Evolutionary conservation across 257 asterid species (phyloP).

Genomic region (Gentiana straminea): DNA sequence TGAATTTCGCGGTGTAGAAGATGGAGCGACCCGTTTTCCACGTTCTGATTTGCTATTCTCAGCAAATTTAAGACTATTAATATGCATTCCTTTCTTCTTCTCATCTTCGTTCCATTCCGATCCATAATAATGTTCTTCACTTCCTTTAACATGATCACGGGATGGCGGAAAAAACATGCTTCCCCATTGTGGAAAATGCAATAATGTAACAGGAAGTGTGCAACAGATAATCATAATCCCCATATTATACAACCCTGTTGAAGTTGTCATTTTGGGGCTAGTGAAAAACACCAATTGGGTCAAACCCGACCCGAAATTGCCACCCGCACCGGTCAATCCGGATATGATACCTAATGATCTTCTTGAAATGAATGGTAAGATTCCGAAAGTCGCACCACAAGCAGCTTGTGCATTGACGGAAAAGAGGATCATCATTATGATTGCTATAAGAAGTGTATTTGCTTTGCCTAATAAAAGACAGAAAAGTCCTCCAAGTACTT

Average conservation of each 20-base stretch:
- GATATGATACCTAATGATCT: conserved; percentile 31
- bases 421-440: conserved; percentile 45
- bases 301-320: conserved; percentile 33
- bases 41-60: conserved; percentile 47
- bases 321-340: conserved; percentile 31
- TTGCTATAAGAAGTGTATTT: conserved; percentile 19
- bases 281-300: conserved; percentile 30
- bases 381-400: conserved; percentile 38
- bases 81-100: conserved; percentile 41
- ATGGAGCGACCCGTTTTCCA: conserved; percentile 32
- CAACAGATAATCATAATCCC: conserved; percentile 45
- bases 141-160: conserved; percentile 11
- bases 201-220: conserved; percentile 27
- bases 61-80: conserved; percentile 42
- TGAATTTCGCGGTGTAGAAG: conserved; percentile 20
- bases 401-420: conserved; percentile 44
- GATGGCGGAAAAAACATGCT: conserved; percentile 35
- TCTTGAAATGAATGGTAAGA: conserved; percentile 33
- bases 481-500: conserved; percentile 46
- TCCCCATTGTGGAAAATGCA: conserved; percentile 46
- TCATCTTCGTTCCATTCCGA: conserved; percentile 28
- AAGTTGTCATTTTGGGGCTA: conserved; percentile 17
- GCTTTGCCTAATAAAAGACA: conserved; percentile 41
- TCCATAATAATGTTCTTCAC: conserved; percentile 24
- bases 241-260: conserved; percentile 30